phyloP scores from a whole-genome alignment of 148 eudicot genomes.

The Rhododendron ferrugineum region DNA sequence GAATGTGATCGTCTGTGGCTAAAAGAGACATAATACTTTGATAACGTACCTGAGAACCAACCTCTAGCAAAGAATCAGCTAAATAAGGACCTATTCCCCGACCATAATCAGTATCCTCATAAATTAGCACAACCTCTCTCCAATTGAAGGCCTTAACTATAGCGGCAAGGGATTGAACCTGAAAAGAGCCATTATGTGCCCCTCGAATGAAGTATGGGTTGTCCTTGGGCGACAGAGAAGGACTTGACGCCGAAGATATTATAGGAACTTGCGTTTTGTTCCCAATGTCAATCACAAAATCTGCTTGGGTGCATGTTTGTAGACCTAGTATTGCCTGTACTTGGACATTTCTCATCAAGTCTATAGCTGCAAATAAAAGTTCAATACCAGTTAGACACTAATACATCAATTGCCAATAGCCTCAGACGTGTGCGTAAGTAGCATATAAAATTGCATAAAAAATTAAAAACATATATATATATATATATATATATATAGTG shows the following conservation, averaged over 20 bases:
- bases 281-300: conserved; percentile 46
- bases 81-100: conserved; percentile 45
- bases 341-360: background rate
- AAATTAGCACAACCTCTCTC: conserved; percentile 54
- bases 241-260: conserved; percentile 49
- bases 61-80: conserved; percentile 6
- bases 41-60: background rate
- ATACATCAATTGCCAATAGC: background rate
- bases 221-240: conserved; percentile 39
- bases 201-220: conserved; percentile 56
- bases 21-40: conserved; percentile 11
- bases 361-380: conserved; percentile 34
- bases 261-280: conserved; percentile 53
- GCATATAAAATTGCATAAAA: background rate
- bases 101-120: conserved; percentile 43
- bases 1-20: conserved; percentile 35
- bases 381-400: background rate
- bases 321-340: conserved; percentile 32
- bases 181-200: conserved; percentile 36
- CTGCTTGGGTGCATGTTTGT: conserved; percentile 45
- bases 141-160: conserved; percentile 52
- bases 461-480: background rate
- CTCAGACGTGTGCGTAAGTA: background rate
- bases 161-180: conserved; percentile 42
- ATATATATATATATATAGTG: too few relatives aligned